These are phyloP conservation scores for Ceratobasidium theobromae DNA, from an alignment of 1,284 basidiomycete genomes.

Conservation along the genomic window DNA sequence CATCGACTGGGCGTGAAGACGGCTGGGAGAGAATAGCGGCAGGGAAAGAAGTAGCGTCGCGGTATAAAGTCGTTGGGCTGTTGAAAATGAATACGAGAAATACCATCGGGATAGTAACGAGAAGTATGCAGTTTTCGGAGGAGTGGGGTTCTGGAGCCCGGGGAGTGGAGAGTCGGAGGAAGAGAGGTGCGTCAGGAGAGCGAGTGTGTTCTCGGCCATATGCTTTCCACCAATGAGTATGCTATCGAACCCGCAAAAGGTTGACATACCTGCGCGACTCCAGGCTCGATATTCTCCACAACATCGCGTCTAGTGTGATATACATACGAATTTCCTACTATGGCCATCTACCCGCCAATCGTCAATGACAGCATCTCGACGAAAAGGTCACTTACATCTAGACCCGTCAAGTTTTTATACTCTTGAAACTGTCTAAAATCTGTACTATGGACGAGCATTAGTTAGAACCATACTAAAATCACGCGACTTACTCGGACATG, in stretches of 20 bases:
- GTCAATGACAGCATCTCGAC: neutral
- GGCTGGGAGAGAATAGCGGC: conserved; percentile 47
- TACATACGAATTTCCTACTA: conserved; percentile 90
- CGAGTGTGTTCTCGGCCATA: conserved; percentile 90
- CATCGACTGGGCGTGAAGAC: conserved; percentile 40
- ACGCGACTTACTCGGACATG: conserved; percentile 74
- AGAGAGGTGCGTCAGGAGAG: conserved; percentile 79
- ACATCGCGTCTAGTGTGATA: conserved; percentile 89
- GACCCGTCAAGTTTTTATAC: conserved; percentile 83
- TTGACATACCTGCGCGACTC: conserved; percentile 63
- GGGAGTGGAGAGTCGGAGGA: conserved; percentile 65
- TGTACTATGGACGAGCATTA: conserved; percentile 56
- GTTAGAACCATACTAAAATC: conserved; percentile 25
- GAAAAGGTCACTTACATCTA: conserved; percentile 61
- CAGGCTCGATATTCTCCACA: conserved; percentile 78
- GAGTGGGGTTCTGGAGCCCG: conserved; percentile 53
- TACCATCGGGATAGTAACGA: conserved; percentile 69
- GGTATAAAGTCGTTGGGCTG: conserved; percentile 71
- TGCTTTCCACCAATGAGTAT: conserved; percentile 54
- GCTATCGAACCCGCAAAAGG: neutral
- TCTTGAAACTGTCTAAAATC: conserved; percentile 94
- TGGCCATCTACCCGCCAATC: conserved; percentile 67
- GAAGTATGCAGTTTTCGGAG: conserved; percentile 74
- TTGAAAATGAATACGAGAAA: conserved; percentile 66
- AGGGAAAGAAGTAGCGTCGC: conserved; percentile 48